phyloP scores from a whole-genome alignment of 495 filamentous ascomycete species.

The Penicillium bialowiezense region DNA sequence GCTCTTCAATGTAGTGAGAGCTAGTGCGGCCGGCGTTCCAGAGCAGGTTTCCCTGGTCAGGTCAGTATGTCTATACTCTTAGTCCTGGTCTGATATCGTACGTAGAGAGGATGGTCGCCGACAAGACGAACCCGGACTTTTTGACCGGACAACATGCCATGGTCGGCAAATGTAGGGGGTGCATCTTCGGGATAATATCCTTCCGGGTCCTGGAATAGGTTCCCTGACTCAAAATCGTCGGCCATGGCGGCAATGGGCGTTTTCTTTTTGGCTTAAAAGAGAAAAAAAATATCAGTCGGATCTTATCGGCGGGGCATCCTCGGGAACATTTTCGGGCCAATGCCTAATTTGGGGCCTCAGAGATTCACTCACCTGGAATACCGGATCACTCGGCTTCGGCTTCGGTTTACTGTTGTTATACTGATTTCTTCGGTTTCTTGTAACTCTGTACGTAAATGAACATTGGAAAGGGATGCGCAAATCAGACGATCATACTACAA shows the following conservation, averaged over 20 bases:
- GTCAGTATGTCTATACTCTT: conserved; percentile 5
- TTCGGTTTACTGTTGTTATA: neutral
- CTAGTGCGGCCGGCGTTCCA: conserved; percentile 84
- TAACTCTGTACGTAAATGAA: no score
- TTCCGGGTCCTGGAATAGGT: conserved; percentile 74
- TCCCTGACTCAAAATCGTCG: conserved; percentile 43
- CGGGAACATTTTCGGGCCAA: neutral
- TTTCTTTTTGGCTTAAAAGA: neutral
- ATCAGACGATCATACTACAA: neutral
- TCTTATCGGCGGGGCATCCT: conserved; percentile 3
- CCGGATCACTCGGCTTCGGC: neutral
- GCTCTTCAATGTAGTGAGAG: conserved; percentile 70
- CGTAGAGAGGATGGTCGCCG: conserved; percentile 86
- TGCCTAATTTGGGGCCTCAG: neutral
- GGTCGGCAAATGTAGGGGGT: conserved; percentile 62
- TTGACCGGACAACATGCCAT: conserved; percentile 65
- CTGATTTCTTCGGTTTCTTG: no score
- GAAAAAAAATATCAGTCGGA: conserved; percentile 15
- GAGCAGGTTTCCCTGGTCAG: conserved; percentile 69
- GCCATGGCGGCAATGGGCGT: conserved; percentile 12
- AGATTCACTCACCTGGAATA: neutral
- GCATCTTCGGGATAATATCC: conserved; percentile 73
- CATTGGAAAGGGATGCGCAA: no score
- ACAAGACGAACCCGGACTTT: conserved; percentile 75
- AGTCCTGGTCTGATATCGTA: conserved; percentile 31